These are phyloP conservation scores for Acacia melanoxylon DNA, from an alignment of 306 rosid genomes.

Conservation along the genomic window DNA sequence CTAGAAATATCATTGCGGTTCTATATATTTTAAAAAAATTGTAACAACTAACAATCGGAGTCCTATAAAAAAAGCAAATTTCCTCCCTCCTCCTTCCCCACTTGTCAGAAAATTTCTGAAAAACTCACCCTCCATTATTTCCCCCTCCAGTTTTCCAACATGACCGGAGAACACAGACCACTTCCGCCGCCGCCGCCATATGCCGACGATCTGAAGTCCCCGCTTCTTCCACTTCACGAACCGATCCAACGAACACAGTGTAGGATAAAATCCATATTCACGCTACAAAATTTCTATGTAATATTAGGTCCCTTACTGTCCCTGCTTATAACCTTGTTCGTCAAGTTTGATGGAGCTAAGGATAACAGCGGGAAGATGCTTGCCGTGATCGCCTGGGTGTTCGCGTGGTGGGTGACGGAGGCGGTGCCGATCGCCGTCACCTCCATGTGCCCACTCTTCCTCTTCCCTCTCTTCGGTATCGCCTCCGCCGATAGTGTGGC, in stretches of 20 bases:
- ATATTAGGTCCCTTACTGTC: constrained; percentile 68
- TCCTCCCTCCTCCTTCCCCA: background rate
- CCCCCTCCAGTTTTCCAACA: constrained; percentile 19
- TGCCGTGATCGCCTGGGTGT: constrained; percentile 76
- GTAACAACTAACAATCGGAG: background rate
- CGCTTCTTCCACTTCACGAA: constrained; percentile 60
- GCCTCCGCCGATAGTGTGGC: constrained; percentile 71
- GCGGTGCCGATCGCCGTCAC: constrained; percentile 90
- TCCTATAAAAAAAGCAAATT: background rate
- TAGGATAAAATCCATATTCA: constrained; percentile 31
- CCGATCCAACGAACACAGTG: constrained; percentile 27
- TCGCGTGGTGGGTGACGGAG: constrained; percentile 85
- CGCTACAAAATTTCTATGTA: constrained; percentile 43
- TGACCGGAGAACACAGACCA: constrained; percentile 32
- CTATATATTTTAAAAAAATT: background rate
- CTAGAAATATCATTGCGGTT: background rate
- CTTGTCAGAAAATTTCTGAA: background rate
- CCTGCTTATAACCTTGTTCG: constrained; percentile 41
- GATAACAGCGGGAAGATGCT: constrained; percentile 60
- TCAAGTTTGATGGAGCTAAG: constrained; percentile 55
- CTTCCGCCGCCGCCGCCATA: background rate
- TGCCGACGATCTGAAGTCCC: constrained; percentile 51
- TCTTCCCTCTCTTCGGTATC: constrained; percentile 76
- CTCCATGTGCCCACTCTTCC: constrained; percentile 80
- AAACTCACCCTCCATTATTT: constrained; percentile 2